Base-by-base conservation (phyloP, 2,329 filamentous ascomycete species). In the Aspergillus phoenicis region DNA sequence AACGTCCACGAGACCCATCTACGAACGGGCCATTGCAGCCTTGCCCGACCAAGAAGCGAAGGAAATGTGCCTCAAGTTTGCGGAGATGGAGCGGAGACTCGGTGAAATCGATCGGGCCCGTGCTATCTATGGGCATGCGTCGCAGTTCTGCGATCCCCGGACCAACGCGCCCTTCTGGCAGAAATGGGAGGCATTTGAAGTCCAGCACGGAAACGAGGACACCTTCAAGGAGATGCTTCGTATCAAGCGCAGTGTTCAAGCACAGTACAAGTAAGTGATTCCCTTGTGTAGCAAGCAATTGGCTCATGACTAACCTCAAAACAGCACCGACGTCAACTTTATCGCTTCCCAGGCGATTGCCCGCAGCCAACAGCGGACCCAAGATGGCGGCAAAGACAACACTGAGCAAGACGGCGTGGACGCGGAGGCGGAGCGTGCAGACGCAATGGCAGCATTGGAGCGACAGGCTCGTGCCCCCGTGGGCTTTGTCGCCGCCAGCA, bases 211-310 rank as follows among this genome's bases (percentile, higher is more conserved):
- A 66, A 99, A 99, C 78, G 96, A 99, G 76, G 95, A 99, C 76
- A 99, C 96, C 0, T 99, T 96, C 84, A 97, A 97, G 81, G 95
- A 99, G 76, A 99, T 99, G 95, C 83, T 98, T 64, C 89, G 95
- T 30, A 93, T 99, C 82, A 99, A 98, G 84, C 85, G 95, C 74
- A 97, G 92, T 77, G 95, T 99, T 11, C 93, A 97, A 77, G 94
- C 95, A 57, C 91, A 97, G 80, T 99, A 96, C 83, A 98, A 98
- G 84, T 87, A 84, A 72, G 82, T 78, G 41, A 43, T 11, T 30
- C 52, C 39, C 48, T 20, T 48, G 49, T 52, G 41, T n/a, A 4
- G 2, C 52, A 49, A 39, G 26, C 20, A 48, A 13, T 3, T 53
- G 20, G 17, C 20, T 20, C 30, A 51, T 49, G 61, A 65, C 79